phyloP scores from a whole-genome alignment of 345 rosid genomes.

The Tarenaya hassleriana region DNA sequence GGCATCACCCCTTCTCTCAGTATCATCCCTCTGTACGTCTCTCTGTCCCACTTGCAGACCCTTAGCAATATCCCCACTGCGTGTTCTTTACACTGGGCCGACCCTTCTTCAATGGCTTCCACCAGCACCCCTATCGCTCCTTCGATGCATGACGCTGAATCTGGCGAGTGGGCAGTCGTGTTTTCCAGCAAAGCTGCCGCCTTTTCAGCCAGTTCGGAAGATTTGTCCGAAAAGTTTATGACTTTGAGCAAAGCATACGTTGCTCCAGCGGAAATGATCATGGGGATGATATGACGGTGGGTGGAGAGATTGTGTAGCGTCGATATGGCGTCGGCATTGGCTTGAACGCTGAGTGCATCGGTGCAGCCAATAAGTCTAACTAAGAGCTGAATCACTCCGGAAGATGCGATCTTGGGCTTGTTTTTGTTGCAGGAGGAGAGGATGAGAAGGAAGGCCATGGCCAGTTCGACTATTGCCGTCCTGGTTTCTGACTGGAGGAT shows the following conservation, averaged over 20 bases:
- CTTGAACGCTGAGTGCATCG: slow-evolving; percentile 28
- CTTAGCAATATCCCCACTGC: slow-evolving; percentile 60
- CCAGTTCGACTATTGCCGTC: slow-evolving; percentile 36
- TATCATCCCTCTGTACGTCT: slow-evolving; percentile 55
- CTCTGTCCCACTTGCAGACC: slow-evolving; percentile 57
- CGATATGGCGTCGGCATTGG: slow-evolving; percentile 51
- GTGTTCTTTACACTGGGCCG: slow-evolving; percentile 54
- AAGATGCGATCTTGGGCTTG: slow-evolving; percentile 55
- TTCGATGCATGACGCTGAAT: slow-evolving; percentile 29
- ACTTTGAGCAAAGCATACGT: slow-evolving; percentile 46
- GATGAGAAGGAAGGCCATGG: slow-evolving; percentile 52
- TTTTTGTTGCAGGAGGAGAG: slow-evolving; percentile 67
- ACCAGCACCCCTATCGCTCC: slow-evolving; percentile 57
- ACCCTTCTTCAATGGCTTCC: slow-evolving; percentile 74
- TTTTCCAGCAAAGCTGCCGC: slow-evolving; percentile 56
- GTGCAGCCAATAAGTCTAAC: slow-evolving; percentile 25
- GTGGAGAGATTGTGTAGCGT: slow-evolving; percentile 80
- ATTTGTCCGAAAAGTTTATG: slow-evolving; percentile 34
- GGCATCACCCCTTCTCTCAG: slow-evolving; percentile 78
- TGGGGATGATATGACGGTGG: slow-evolving; percentile 43
- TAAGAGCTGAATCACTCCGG: slow-evolving; percentile 43
- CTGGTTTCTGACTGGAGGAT: slow-evolving; percentile 44
- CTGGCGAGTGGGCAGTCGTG: slow-evolving; percentile 31
- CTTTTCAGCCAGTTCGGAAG: slow-evolving; percentile 49
- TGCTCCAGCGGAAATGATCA: slow-evolving; percentile 46